Base-by-base conservation (phyloP, 1,284 basidiomycete genomes). In the Marasmius oreades region DNA sequence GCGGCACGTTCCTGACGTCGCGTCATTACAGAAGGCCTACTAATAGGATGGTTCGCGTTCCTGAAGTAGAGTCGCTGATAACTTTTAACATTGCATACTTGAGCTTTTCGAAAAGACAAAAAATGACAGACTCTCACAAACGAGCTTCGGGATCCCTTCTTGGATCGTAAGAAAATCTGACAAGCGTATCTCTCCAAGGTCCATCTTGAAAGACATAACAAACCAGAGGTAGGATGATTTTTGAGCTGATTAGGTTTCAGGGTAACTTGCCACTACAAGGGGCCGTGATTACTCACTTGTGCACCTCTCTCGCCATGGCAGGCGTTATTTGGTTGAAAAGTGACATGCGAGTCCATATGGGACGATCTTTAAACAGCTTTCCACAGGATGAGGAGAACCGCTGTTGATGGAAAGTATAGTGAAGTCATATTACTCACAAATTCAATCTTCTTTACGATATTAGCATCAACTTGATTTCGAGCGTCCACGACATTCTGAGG, bases 181-280 rank as follows among this genome's bases (percentile, higher is more conserved):
- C 81, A 47, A 96, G 79, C 7, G 90, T 90, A 67, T 98, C 95
- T 52, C 93, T 81, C 88, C 92, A 98, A 1, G 95, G 93, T 0
- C 96, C 96, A 61, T 98, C 95, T 59, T 87, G 84, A 67, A 98
- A 96, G 2, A 92, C 88, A 68, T 95, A 99, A 48, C 87, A 87
- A 6, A 86, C 82, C 3, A 89, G 71, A 12, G 86, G 83, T 22
- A 90, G 77, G 14, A 90, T 73, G 16, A 81, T 70, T 67, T 92
- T 92, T 4, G 89, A 90, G 61, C 90, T 92, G 57, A 56, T 45
- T 36, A 59, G 2, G 8, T n/a, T 11, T 43, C 36, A 52, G 20
- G 26, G 12, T 33, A 31, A 16, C 24, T 5, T 18, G 33, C 16
- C 26, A 42, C 46, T 23, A 36, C 10, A 43, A 51, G 36, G 43